These are phyloP conservation scores for Cymbidium sinense DNA, from an alignment of 106 monocot species.

Conservation along the genomic window DNA sequence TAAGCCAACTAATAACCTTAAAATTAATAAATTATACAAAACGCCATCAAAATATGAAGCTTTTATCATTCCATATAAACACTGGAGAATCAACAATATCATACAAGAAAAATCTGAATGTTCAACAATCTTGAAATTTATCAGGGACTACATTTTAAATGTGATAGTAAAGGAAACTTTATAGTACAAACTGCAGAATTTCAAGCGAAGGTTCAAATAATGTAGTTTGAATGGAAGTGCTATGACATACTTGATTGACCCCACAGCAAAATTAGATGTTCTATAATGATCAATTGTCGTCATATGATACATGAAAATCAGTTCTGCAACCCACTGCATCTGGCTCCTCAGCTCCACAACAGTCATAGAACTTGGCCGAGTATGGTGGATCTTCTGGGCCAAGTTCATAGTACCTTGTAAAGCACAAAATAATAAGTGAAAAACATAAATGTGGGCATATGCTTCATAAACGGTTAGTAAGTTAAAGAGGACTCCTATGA, in stretches of 20 bases:
- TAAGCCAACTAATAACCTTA: too few relatives aligned
- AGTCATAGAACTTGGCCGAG: constrained; percentile 95
- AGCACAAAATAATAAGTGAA: background rate
- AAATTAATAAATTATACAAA: too few relatives aligned
- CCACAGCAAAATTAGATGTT: too few relatives aligned
- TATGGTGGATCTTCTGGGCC: constrained; percentile 93
- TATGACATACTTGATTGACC: too few relatives aligned
- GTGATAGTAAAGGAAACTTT: too few relatives aligned
- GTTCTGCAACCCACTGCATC: constrained; percentile 69
- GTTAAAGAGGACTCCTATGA: background rate
- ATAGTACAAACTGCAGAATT: background rate
- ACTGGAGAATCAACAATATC: background rate
- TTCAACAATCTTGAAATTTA: too few relatives aligned
- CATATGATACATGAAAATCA: constrained; percentile 72
- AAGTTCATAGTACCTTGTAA: constrained; percentile 84
- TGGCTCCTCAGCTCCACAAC: constrained; percentile 94
- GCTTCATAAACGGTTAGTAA: background rate
- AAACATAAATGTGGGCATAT: background rate
- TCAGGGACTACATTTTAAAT: too few relatives aligned
- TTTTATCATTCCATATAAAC: background rate
- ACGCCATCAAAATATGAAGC: background rate
- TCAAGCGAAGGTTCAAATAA: background rate
- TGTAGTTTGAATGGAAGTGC: too few relatives aligned
- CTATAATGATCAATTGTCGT: constrained; percentile 46
- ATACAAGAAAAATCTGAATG: background rate